phyloP scores from a whole-genome alignment of 495 filamentous ascomycete species.

The Bathelium albidoporum region DNA sequence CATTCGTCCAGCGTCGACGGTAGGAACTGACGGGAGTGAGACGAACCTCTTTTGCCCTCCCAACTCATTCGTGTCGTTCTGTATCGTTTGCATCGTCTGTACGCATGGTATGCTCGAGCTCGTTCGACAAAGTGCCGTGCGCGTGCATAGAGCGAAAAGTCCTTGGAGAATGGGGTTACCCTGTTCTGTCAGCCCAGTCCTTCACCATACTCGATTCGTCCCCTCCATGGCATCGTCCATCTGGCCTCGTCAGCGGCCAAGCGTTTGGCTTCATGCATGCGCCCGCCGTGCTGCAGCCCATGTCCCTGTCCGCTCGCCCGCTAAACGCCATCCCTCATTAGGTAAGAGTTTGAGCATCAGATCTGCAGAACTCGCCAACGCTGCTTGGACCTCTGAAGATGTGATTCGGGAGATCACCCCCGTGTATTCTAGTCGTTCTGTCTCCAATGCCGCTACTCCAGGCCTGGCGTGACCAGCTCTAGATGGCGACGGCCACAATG shows the following conservation, averaged over 20 bases:
- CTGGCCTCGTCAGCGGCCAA: neutral
- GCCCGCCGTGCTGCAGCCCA: neutral
- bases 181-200: neutral
- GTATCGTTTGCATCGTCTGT: neutral
- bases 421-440: neutral
- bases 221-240: neutral
- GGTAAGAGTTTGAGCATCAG: neutral
- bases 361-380: no score
- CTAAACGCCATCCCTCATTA: neutral
- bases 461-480: no score
- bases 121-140: neutral
- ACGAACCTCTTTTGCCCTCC: neutral
- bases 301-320: neutral
- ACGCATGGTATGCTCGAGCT: neutral
- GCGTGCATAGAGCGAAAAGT: no score
- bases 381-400: no score
- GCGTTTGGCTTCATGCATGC: neutral
- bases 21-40: no score
- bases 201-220: neutral
- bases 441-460: neutral
- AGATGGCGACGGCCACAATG: neutral
- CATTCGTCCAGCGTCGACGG: neutral
- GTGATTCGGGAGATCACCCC: no score
- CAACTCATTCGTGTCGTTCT: neutral
- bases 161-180: no score